A percentile compares a stretch with the other conserved stretches of the same genome.
These are phyloP conservation scores for Starmera dryadoides DNA, from an alignment of 805 yeast species.

Conservation along the genomic window DNA sequence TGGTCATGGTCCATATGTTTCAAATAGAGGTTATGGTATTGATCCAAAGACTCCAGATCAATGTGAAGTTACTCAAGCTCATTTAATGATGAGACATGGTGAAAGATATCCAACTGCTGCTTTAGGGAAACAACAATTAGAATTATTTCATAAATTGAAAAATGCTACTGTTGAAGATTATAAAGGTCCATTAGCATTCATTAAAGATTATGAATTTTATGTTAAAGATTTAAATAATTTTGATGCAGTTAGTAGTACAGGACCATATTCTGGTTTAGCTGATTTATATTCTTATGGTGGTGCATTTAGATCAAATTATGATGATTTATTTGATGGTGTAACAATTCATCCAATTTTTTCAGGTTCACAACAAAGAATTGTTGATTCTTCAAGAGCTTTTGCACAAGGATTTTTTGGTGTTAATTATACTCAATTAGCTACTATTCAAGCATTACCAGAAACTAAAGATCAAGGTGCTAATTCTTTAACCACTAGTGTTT, in stretches of 20 bases:
- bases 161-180: slow-evolving; percentile 27
- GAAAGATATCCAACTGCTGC: slow-evolving; percentile 60
- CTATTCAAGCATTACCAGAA: slow-evolving; percentile 32
- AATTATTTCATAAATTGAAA: slow-evolving; percentile 26
- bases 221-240: slow-evolving; percentile 31
- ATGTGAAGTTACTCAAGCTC: slow-evolving; percentile 60
- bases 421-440: slow-evolving; percentile 24
- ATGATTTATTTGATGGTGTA: slow-evolving; percentile 29
- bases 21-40: slow-evolving; percentile 46
- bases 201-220: slow-evolving; percentile 48
- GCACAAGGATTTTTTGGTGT: slow-evolving; percentile 43
- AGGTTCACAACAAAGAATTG: slow-evolving; percentile 33
- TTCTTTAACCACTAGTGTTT: slow-evolving; percentile 38
- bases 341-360: slow-evolving; percentile 38
- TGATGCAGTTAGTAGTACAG: slow-evolving; percentile 32
- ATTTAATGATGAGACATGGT: slow-evolving; percentile 69
- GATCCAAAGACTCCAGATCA: slow-evolving; percentile 37
- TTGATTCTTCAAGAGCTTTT: slow-evolving; percentile 37
- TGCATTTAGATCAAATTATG: slow-evolving; percentile 35
- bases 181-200: slow-evolving; percentile 45
- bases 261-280: slow-evolving; percentile 40
- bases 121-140: slow-evolving; percentile 18
- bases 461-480: slow-evolving; percentile 38
- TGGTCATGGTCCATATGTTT: slow-evolving; percentile 51
- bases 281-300: slow-evolving; percentile 39